Evolutionary conservation across 768 basidiomycete genomes (phyloP).

Genomic region (Mycena crocata): DNA sequence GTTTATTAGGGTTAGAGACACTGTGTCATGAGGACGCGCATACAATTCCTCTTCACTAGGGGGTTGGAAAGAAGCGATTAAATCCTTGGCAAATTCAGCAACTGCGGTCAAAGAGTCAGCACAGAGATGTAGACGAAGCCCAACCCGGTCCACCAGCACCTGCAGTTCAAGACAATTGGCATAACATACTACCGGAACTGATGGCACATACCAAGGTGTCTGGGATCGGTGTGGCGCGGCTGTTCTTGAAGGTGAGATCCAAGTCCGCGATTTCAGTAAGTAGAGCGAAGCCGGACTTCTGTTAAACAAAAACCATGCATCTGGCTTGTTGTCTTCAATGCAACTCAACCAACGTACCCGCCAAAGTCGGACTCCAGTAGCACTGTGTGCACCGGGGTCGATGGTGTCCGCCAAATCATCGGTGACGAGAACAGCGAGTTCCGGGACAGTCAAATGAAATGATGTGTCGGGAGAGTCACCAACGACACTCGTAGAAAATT

Average conservation of each 20-base stretch:
- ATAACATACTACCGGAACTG: not conserved
- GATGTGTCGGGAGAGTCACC: slow-evolving; percentile 70
- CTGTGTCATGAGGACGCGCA: not conserved
- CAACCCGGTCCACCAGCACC: slow-evolving; percentile 67
- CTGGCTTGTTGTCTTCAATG: not conserved
- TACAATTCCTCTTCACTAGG: slow-evolving; percentile 40
- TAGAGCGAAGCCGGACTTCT: slow-evolving; percentile 78
- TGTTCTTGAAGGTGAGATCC: slow-evolving; percentile 54
- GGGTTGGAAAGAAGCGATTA: slow-evolving; percentile 57
- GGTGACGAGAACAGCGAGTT: slow-evolving; percentile 63
- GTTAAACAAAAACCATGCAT: slow-evolving; percentile 19
- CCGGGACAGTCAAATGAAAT: slow-evolving; percentile 61
- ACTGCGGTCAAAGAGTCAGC: slow-evolving; percentile 80
- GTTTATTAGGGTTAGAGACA: slow-evolving; percentile 1
- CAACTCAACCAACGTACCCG: slow-evolving; percentile 60
- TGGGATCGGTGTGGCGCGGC: slow-evolving; percentile 43
- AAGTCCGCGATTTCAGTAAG: slow-evolving; percentile 69
- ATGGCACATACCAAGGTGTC: slow-evolving; percentile 51
- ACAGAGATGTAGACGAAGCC: slow-evolving; percentile 74
- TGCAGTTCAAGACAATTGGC: slow-evolving; percentile 39
- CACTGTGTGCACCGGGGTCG: slow-evolving; percentile 33
- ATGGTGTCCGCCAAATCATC: slow-evolving; percentile 60
- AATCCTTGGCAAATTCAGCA: slow-evolving; percentile 63
- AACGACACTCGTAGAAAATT: slow-evolving; percentile 79
- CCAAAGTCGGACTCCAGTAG: slow-evolving; percentile 66